Evolutionary conservation across 1,284 basidiomycete species (phyloP).

Genomic region (Cryptococcus sp.): DNA sequence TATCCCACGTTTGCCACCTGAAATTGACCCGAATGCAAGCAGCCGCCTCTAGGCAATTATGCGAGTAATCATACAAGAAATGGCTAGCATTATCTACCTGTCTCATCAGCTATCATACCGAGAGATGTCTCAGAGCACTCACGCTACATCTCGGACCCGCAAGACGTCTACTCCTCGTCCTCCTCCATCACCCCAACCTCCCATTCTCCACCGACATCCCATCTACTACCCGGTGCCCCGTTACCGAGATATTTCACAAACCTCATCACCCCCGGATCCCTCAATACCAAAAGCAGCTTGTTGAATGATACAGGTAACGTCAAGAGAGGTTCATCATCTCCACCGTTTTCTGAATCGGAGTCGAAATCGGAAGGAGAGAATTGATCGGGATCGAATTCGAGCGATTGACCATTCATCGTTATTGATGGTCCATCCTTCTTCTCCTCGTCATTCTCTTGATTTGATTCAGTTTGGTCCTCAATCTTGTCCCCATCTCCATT

Average conservation of each 20-base stretch:
- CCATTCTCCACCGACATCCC: slow-evolving; percentile 86
- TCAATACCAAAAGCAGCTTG: slow-evolving; percentile 77
- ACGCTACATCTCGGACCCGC: too few species aligned
- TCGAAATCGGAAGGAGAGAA: slow-evolving; percentile 48
- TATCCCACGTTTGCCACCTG: too few species aligned
- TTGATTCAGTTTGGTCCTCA: neutral
- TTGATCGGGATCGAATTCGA: slow-evolving; percentile 49
- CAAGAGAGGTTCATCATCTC: slow-evolving; percentile 71
- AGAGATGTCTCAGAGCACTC: too few species aligned
- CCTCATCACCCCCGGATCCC: slow-evolving; percentile 88
- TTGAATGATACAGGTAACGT: slow-evolving; percentile 91
- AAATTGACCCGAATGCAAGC: too few species aligned
- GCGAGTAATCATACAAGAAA: too few species aligned
- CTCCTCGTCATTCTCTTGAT: slow-evolving; percentile 8
- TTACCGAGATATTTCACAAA: slow-evolving; percentile 93
- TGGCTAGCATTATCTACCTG: too few species aligned
- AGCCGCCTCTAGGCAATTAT: too few species aligned
- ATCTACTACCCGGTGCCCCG: slow-evolving; percentile 76
- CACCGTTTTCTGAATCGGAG: slow-evolving; percentile 55
- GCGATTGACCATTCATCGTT: slow-evolving; percentile 38
- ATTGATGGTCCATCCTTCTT: slow-evolving; percentile 24
- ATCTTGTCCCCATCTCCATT: slow-evolving; percentile 15
- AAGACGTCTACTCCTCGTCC: slow-evolving; percentile 32
- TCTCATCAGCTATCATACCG: too few species aligned
- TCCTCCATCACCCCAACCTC: slow-evolving; percentile 59